Percentiles rank a stretch among this genome's conserved stretches.
These are phyloP conservation scores for Kodamaea derodonti DNA, from an alignment of 1,139 yeast genomes.

Conservation along the genomic window DNA sequence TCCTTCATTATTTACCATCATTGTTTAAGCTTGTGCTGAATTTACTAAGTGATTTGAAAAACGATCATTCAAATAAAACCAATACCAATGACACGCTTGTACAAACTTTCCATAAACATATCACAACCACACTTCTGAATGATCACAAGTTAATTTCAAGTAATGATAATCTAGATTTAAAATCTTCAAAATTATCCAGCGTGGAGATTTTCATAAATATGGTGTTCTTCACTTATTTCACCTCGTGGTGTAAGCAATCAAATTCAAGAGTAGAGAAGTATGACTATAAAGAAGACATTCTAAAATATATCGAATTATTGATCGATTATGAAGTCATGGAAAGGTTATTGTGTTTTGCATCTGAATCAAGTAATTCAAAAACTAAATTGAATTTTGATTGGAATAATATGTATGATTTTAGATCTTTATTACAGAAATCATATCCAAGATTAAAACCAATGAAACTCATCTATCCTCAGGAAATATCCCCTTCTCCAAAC, in stretches of 20 bases:
- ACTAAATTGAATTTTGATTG: conserved; percentile 31
- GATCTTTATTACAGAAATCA: conserved; percentile 63
- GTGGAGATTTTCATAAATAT: conserved; percentile 46
- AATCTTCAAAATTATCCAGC: conserved; percentile 52
- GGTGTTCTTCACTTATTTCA: conserved; percentile 60
- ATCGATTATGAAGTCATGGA: conserved; percentile 72
- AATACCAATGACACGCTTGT: conserved; percentile 20
- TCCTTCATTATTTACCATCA: conserved; percentile 64
- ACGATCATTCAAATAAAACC: too few species aligned
- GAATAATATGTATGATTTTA: conserved; percentile 57
- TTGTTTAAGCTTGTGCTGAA: conserved; percentile 43
- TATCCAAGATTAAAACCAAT: conserved; percentile 52
- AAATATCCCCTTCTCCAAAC: conserved; percentile 25
- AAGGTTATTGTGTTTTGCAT: conserved; percentile 63
- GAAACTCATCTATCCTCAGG: conserved; percentile 29
- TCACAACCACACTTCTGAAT: conserved; percentile 9
- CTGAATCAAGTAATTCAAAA: conserved; percentile 52
- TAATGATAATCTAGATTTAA: conserved; percentile 31
- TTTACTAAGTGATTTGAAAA: conserved; percentile 13
- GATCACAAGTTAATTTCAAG: conserved; percentile 16
- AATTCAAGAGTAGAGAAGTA: conserved; percentile 46
- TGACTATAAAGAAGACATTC: conserved; percentile 45
- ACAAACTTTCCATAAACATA: conserved; percentile 24
- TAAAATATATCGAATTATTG: conserved; percentile 36
- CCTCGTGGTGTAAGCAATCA: conserved; percentile 64